Percentiles rank a stretch among this genome's conserved stretches.
phyloP scores from a whole-genome alignment of 495 filamentous ascomycete genomes.

The Lasiosphaeriaceae sp. region DNA sequence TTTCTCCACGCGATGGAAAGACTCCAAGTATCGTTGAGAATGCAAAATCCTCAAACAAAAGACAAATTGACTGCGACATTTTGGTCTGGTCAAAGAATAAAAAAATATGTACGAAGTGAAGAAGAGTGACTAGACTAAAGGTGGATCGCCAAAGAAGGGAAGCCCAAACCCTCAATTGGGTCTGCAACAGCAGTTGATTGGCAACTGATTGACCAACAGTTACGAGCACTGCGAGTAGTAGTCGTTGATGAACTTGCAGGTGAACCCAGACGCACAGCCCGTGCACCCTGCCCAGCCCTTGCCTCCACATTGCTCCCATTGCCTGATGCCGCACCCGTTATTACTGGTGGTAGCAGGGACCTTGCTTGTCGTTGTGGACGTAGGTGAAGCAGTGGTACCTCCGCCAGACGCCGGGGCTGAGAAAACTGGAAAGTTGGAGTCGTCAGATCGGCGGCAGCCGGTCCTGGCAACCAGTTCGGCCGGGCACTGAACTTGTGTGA shows the following conservation, averaged over 20 bases:
- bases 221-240: conserved; percentile 44
- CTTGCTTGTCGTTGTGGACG: conserved; percentile 7
- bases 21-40: too few species aligned
- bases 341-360: conserved; percentile 1
- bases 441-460: conserved; percentile 41
- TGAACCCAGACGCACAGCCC: conserved; percentile 28
- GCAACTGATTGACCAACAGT: too few species aligned
- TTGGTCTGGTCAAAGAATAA: too few species aligned
- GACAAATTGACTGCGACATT: too few species aligned
- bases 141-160: too few species aligned
- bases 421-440: conserved; percentile 28
- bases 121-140: too few species aligned
- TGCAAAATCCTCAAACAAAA: too few species aligned
- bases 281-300: conserved; percentile 37
- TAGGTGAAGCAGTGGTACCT: background rate
- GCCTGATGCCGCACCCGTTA: conserved; percentile 21
- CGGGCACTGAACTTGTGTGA: conserved; percentile 52
- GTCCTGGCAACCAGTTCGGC: conserved; percentile 46
- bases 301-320: conserved; percentile 47
- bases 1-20: too few species aligned
- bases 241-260: conserved; percentile 33
- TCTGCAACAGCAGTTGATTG: too few species aligned
- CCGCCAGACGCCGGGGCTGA: conserved; percentile 9
- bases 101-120: too few species aligned
- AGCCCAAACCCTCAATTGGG: too few species aligned